These are phyloP conservation scores for Triticum monococcum DNA, from an alignment of 176 grass and related monocot species.

Conservation along the genomic window DNA sequence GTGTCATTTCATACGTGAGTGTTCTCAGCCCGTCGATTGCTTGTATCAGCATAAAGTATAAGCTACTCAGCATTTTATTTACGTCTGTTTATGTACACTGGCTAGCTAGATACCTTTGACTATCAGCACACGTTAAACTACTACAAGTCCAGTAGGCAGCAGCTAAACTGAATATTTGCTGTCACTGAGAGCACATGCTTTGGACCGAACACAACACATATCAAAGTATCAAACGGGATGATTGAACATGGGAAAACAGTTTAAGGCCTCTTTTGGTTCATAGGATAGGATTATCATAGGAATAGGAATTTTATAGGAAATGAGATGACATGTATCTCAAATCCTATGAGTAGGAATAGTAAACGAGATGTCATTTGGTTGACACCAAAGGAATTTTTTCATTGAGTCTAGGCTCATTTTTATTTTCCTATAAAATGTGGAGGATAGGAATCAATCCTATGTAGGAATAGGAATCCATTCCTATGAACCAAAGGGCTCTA, in stretches of 20 bases:
- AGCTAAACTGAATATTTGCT: slow-evolving; percentile 13
- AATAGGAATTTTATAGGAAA: too few species aligned
- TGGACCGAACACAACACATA: background rate
- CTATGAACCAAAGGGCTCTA: too few species aligned
- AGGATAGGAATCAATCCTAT: too few species aligned
- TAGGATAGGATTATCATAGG: too few species aligned
- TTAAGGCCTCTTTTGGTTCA: too few species aligned
- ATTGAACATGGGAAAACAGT: background rate
- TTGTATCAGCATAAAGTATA: background rate
- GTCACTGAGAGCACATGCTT: background rate
- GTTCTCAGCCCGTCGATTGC: background rate
- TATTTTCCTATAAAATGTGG: too few species aligned
- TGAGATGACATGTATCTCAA: too few species aligned
- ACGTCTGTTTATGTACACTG: background rate
- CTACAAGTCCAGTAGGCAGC: slow-evolving; percentile 14
- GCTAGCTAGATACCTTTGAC: background rate
- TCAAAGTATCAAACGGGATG: background rate
- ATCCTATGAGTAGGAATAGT: too few species aligned
- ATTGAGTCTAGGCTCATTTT: too few species aligned
- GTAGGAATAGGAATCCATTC: too few species aligned
- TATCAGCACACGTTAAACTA: slow-evolving; percentile 6
- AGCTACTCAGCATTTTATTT: background rate
- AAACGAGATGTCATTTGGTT: too few species aligned
- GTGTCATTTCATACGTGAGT: background rate
- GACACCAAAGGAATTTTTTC: too few species aligned